Conservation (phyloP, 345 rosid genomes). For the Melastoma malabathricum region DNA sequence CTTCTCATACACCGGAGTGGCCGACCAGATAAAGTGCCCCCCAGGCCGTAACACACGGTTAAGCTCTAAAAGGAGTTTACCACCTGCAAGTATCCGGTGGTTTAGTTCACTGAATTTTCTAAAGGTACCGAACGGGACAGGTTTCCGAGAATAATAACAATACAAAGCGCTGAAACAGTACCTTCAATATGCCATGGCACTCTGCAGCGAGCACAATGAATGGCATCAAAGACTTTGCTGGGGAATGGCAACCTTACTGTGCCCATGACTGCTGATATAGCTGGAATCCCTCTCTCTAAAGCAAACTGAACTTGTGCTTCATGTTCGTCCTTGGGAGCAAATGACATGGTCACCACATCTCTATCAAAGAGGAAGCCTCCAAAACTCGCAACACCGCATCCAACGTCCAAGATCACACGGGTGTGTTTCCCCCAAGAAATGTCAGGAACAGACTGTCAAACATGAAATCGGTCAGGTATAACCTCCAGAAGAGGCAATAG, state of each 20-base stretch:
- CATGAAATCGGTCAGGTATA: slow-evolving; percentile 1
- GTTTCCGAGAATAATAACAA: no score
- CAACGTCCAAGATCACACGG: slow-evolving; percentile 88
- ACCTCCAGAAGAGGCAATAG: background rate
- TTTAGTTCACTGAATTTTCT: no score
- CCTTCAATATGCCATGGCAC: slow-evolving; percentile 99
- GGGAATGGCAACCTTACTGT: slow-evolving; percentile 92
- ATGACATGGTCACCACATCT: slow-evolving; percentile 78
- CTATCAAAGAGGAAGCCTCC: slow-evolving; percentile 93
- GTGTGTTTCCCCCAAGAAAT: slow-evolving; percentile 77
- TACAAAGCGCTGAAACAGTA: slow-evolving; percentile 5
- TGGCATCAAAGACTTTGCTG: slow-evolving; percentile 71
- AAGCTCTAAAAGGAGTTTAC: slow-evolving; percentile 83
- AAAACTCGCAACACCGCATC: slow-evolving; percentile 98
- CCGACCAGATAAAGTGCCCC: slow-evolving; percentile 94
- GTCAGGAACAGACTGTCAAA: slow-evolving; percentile 55
- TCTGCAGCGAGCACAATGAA: slow-evolving; percentile 97
- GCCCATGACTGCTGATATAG: slow-evolving; percentile 97
- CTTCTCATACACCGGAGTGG: slow-evolving; percentile 94
- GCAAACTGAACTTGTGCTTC: slow-evolving; percentile 98
- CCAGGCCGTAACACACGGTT: slow-evolving; percentile 81
- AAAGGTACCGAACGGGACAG: no score
- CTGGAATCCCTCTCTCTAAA: slow-evolving; percentile 97
- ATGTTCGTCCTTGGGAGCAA: slow-evolving; percentile 98
- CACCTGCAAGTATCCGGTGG: slow-evolving; percentile 43